Conservation (phyloP, 768 basidiomycete genomes). For the Gymnopilus dilepis region DNA sequence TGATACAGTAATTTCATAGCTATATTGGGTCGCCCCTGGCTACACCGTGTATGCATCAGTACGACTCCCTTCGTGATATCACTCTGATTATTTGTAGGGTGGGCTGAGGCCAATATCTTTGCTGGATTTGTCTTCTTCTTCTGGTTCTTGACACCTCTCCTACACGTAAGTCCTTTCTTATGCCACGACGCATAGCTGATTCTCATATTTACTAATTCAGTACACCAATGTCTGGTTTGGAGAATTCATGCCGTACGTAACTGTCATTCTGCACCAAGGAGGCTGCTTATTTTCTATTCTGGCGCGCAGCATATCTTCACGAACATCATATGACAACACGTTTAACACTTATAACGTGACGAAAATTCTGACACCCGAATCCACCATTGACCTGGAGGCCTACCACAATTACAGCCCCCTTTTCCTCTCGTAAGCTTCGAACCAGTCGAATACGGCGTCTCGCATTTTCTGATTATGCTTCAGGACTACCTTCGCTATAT, state of each 20-base stretch:
- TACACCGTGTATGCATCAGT: conserved; percentile 40
- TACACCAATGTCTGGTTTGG: conserved; percentile 68
- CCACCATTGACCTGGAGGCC: conserved; percentile 55
- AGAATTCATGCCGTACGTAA: conserved; percentile 56
- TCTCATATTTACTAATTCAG: conserved; percentile 26
- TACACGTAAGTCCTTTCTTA: conserved; percentile 47
- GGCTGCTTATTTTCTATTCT: not conserved
- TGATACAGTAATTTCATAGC: conserved; percentile 19
- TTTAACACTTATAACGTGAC: conserved; percentile 60
- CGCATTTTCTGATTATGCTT: not conserved
- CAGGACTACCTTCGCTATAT: conserved; percentile 70
- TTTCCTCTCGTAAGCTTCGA: conserved; percentile 53
- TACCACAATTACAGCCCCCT: conserved; percentile 64
- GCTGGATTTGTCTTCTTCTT: conserved; percentile 67
- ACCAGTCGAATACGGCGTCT: not conserved
- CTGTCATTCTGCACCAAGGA: not conserved
- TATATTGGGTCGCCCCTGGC: conserved; percentile 60
- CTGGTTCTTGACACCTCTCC: conserved; percentile 63
- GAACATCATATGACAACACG: conserved; percentile 65
- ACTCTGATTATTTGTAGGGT: conserved; percentile 44
- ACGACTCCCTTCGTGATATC: not conserved
- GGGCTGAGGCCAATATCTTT: conserved; percentile 73
- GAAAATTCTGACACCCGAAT: conserved; percentile 54
- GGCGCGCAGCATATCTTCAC: conserved; percentile 55
- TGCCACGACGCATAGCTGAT: not conserved